phyloP scores from a whole-genome alignment of 1,284 basidiomycete genomes.

The Pseudozyma sp. region DNA sequence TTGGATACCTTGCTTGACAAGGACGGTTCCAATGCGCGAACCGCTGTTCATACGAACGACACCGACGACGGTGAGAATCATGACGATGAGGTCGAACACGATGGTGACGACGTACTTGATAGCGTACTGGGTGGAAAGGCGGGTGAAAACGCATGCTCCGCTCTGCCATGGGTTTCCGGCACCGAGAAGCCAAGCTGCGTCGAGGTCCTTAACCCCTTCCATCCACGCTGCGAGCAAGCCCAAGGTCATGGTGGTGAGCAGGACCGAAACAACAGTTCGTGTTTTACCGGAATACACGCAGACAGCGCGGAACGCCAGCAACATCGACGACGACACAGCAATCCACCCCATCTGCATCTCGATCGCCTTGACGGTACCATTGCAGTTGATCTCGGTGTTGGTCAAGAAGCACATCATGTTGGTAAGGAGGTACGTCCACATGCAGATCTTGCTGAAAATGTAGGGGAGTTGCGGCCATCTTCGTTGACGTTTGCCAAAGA shows the following conservation, averaged over 20 bases:
- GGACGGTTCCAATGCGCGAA: conserved; percentile 48
- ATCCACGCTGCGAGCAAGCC: conserved; percentile 53
- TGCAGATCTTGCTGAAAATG: conserved; percentile 35
- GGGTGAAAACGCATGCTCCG: conserved; percentile 35
- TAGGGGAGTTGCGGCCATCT: conserved; percentile 44
- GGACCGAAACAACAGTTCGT: conserved; percentile 21
- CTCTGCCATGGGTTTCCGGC: conserved; percentile 44
- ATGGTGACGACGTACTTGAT: conserved; percentile 53
- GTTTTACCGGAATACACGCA: conserved; percentile 41
- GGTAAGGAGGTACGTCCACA: conserved; percentile 32
- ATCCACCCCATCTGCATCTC: conserved; percentile 53
- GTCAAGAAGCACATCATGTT: conserved; percentile 19
- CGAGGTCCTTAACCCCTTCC: conserved; percentile 44
- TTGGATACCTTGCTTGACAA: conserved; percentile 54
- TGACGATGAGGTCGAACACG: conserved; percentile 43
- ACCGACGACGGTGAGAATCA: conserved; percentile 53
- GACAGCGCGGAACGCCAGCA: conserved; percentile 48
- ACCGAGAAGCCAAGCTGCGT: conserved; percentile 29
- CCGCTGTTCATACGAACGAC: conserved; percentile 46
- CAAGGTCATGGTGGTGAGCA: conserved; percentile 35
- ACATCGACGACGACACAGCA: conserved; percentile 26
- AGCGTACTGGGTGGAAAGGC: conserved; percentile 33
- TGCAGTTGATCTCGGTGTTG: conserved; percentile 38
- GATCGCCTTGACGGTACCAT: conserved; percentile 25
- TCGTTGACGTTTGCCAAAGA: conserved; percentile 25